phyloP scores from a whole-genome alignment of 148 eudicot genomes.

The Rhododendron mucronatum region DNA sequence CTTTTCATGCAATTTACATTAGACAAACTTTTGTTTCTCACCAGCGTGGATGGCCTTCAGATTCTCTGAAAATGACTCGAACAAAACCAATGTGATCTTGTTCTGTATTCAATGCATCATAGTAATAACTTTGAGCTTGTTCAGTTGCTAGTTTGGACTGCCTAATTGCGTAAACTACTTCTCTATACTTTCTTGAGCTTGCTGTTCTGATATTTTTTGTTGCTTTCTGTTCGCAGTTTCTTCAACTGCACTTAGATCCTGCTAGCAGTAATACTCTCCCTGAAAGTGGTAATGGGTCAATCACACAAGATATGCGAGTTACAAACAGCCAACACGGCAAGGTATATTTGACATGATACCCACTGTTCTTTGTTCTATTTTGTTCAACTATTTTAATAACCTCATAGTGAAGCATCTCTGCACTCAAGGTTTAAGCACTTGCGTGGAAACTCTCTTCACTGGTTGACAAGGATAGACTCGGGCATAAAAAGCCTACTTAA shows the following conservation, averaged over 20 bases:
- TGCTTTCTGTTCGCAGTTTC: constrained; percentile 52
- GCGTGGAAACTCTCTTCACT: neutral
- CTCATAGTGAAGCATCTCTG: neutral
- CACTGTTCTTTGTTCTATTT: neutral
- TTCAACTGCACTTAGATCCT: constrained; percentile 89
- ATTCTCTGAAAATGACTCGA: constrained; percentile 7
- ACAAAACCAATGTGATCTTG: neutral
- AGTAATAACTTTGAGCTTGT: neutral
- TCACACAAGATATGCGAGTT: constrained; percentile 68
- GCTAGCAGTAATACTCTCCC: constrained; percentile 78
- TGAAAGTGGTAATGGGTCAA: constrained; percentile 61
- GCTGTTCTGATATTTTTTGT: constrained; percentile 13
- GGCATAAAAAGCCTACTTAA: neutral
- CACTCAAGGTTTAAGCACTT: neutral
- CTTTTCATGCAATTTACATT: constrained; percentile 1
- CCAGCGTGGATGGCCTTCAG: neutral
- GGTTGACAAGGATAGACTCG: neutral
- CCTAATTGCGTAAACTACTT: neutral
- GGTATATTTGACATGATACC: constrained; percentile 31
- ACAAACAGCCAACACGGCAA: constrained; percentile 94
- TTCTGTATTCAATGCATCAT: neutral
- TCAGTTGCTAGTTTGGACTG: neutral
- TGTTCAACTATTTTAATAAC: neutral
- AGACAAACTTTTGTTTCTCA: neutral
- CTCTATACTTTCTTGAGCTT: neutral